These are phyloP conservation scores for Penicillium psychrosexuale DNA, from an alignment of 2,329 filamentous ascomycete genomes.

Conservation along the genomic window DNA sequence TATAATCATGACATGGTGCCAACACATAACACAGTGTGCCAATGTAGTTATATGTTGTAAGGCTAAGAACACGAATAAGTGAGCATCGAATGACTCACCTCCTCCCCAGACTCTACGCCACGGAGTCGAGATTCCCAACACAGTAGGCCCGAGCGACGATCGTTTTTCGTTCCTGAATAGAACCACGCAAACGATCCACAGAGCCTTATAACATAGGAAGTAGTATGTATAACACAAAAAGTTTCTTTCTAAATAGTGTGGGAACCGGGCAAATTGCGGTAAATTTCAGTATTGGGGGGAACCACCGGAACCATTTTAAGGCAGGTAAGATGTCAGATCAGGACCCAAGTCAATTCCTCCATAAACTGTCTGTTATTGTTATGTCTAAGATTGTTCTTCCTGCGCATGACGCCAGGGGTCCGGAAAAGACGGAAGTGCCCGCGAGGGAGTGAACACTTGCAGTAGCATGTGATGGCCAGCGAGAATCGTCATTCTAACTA, in stretches of 20 bases:
- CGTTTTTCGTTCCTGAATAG: conserved; percentile 6
- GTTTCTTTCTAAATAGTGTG: background rate
- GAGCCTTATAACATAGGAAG: background rate
- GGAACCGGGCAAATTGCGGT: background rate
- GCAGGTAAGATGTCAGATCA: background rate
- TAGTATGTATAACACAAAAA: background rate
- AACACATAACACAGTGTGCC: background rate
- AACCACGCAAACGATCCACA: background rate
- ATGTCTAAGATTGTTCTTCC: conserved; percentile 7
- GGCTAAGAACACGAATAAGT: background rate
- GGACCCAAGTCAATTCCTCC: background rate
- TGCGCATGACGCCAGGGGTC: conserved; percentile 24
- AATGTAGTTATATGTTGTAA: too few species aligned
- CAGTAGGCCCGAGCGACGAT: conserved; percentile 13
- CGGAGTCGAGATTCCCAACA: background rate
- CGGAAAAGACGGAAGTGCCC: conserved; percentile 2
- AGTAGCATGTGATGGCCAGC: conserved; percentile 4
- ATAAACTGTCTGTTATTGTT: background rate
- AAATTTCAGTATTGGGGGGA: background rate
- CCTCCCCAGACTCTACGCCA: conserved; percentile 3
- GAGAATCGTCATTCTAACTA: conserved; percentile 11
- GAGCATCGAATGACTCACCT: conserved; percentile 9
- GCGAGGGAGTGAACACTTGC: conserved; percentile 3
- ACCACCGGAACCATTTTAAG: background rate
- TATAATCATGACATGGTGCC: background rate